Evolutionary conservation across 116 monocot genomes (phyloP), one percentile per base, ranked within the genome.

Genomic region (Dioscorea cayenensis): DNA sequence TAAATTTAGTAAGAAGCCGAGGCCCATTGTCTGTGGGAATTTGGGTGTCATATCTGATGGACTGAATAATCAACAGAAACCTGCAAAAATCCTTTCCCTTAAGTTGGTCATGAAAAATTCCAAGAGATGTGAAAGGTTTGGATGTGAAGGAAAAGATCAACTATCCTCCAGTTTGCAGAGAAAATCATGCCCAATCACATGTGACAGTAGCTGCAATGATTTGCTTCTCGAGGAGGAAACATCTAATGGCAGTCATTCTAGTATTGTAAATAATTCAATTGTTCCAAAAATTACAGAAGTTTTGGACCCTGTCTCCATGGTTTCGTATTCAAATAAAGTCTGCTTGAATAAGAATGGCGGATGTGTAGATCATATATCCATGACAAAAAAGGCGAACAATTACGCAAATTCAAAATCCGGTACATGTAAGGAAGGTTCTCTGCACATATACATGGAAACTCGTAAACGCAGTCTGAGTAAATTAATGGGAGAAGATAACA

Each of bases 21-120:
- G 69, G 51, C 93, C 90, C 81, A 72, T 89, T 36, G 92, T 92
- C 19, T 85, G 84, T 75, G 95, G 92, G 28, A 87, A 80, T 67
- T 85, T 72, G 29, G 87, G 92, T 64, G 76, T 95, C 48, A 95
- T 95, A 80, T 81, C 73, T 6, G 79, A 70, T 77, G 83, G 86
- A 66, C 48, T 71, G 27, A 67, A 58, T 72, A 80, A 66, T 78
- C 50, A 73, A 36, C 70, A 72, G 23, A 97, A 83, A 79, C 84
- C 82, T 72, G 72, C 76, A 37, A 93, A 90, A 79, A 76, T 97
- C 61, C 73, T 86, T 84, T 80, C 96, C 22, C 83, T 96, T 37
- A 73, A 73, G 49, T 75, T 82, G 63, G 73, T 97, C 75, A 85
- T 97, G 28, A 88, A 86, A 83, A 80, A 72, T 28, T 70, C 85